Percentiles rank a stretch among this genome's conserved stretches.
Evolutionary conservation across 179 eudicot species (phyloP).

Genomic region (Spinacia oleracea): DNA sequence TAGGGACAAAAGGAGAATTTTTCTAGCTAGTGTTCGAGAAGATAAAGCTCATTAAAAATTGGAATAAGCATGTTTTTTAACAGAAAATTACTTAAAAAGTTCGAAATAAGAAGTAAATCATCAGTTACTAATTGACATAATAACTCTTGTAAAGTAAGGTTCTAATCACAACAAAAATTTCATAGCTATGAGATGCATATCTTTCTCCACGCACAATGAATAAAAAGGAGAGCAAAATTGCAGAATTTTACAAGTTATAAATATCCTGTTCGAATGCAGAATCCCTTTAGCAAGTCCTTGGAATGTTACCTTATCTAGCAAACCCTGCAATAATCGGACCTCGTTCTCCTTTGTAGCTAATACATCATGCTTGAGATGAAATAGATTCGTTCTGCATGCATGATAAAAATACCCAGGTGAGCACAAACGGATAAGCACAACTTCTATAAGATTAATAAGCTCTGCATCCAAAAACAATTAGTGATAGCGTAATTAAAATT

Average conservation of each 20-base stretch:
- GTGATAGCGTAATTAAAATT: neutral
- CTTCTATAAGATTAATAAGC: neutral
- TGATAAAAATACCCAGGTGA: neutral
- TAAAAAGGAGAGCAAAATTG: neutral
- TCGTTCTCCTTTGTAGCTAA: conserved; percentile 50
- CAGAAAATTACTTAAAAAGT: too few species aligned
- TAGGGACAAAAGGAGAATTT: too few species aligned
- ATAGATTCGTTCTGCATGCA: conserved; percentile 57
- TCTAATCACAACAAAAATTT: neutral
- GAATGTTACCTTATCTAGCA: conserved; percentile 48
- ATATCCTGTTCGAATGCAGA: conserved; percentile 3
- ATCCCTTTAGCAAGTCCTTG: neutral
- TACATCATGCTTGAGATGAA: conserved; percentile 40
- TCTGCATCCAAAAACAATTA: neutral
- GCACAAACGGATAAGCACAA: neutral
- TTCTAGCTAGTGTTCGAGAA: too few species aligned
- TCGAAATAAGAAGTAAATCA: too few species aligned
- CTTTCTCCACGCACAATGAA: neutral
- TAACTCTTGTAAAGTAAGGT: neutral
- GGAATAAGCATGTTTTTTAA: too few species aligned
- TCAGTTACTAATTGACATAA: neutral
- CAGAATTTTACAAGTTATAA: neutral
- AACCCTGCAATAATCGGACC: conserved; percentile 38
- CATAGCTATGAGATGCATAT: neutral
- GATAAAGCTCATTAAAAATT: too few species aligned